Conservation (phyloP, 2,329 filamentous ascomycete species). For the Colletotrichum aenigma region DNA sequence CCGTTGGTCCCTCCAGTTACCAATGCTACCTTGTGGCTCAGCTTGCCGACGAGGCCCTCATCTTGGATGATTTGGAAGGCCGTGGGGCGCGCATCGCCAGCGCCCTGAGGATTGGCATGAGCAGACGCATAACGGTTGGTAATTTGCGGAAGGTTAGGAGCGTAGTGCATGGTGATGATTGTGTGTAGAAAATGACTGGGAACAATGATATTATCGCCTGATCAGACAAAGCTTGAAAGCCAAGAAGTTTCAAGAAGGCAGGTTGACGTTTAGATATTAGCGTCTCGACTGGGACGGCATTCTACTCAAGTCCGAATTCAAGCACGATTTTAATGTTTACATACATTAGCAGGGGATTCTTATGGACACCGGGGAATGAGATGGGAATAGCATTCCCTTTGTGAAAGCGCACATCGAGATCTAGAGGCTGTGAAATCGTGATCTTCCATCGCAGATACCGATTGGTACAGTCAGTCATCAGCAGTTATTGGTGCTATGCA, state of each 20-base stretch:
- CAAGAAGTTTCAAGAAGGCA: background rate
- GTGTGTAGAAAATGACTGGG: background rate
- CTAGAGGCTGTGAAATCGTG: background rate
- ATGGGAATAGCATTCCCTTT: background rate
- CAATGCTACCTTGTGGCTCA: constrained; percentile 38
- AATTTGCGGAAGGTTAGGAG: background rate
- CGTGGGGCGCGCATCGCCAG: constrained; percentile 40
- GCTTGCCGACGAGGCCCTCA: constrained; percentile 30
- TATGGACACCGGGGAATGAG: background rate
- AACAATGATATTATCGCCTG: background rate
- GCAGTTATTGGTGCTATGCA: background rate
- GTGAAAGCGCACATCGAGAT: background rate
- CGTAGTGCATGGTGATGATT: background rate
- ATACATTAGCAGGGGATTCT: background rate
- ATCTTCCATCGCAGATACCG: background rate
- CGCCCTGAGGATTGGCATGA: constrained; percentile 25
- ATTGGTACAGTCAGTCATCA: background rate
- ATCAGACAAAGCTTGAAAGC: background rate
- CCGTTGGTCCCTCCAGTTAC: constrained; percentile 46
- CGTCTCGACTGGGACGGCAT: background rate
- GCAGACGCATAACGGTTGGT: background rate
- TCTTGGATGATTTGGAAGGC: constrained; percentile 39
- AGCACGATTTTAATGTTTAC: background rate
- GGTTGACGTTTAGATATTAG: background rate
- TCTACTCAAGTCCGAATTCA: background rate